A percentile compares a stretch with the other conserved stretches of the same genome.
Evolutionary conservation across 768 basidiomycete genomes (phyloP).

Genomic region (Austroboletus eburneus): DNA sequence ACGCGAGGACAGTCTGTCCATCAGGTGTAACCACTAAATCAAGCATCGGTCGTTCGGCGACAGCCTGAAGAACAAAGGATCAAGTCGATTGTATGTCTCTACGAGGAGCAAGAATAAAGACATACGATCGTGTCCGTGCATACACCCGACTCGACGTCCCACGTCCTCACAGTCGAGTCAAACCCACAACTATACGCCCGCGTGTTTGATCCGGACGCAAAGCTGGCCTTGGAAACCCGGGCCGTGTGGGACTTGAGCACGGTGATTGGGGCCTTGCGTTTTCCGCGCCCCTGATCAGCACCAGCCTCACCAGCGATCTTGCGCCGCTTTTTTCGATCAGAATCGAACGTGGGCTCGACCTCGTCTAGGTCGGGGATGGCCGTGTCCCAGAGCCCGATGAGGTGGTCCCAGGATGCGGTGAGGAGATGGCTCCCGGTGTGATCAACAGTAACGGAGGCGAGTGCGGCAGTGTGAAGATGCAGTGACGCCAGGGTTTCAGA

Average conservation of each 20-base stretch:
- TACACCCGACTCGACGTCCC: conserved; percentile 80
- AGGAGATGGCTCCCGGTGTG: conserved; percentile 59
- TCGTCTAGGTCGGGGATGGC: conserved; percentile 61
- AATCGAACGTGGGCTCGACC: conserved; percentile 30
- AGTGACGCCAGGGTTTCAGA: conserved; percentile 54
- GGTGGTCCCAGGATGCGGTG: conserved; percentile 83
- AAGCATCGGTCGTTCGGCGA: conserved; percentile 72
- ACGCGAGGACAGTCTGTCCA: conserved; percentile 47
- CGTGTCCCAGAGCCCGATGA: conserved; percentile 81
- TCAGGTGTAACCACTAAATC: conserved; percentile 49
- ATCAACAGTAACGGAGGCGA: conserved; percentile 67
- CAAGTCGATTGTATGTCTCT: no score
- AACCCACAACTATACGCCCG: conserved; percentile 77
- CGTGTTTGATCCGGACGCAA: conserved; percentile 36
- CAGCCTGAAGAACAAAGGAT: conserved; percentile 40
- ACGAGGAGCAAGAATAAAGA: neutral
- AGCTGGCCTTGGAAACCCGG: conserved; percentile 71
- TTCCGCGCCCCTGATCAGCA: conserved; percentile 26
- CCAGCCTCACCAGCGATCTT: conserved; percentile 40
- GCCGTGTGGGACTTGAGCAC: conserved; percentile 84
- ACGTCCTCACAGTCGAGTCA: conserved; percentile 84
- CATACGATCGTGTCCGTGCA: conserved; percentile 65
- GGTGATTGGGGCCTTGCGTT: conserved; percentile 61
- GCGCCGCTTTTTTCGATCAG: conserved; percentile 55
- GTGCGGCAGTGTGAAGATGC: conserved; percentile 76